Conservation (phyloP, 495 filamentous ascomycete species). For the Poronia punctata region DNA sequence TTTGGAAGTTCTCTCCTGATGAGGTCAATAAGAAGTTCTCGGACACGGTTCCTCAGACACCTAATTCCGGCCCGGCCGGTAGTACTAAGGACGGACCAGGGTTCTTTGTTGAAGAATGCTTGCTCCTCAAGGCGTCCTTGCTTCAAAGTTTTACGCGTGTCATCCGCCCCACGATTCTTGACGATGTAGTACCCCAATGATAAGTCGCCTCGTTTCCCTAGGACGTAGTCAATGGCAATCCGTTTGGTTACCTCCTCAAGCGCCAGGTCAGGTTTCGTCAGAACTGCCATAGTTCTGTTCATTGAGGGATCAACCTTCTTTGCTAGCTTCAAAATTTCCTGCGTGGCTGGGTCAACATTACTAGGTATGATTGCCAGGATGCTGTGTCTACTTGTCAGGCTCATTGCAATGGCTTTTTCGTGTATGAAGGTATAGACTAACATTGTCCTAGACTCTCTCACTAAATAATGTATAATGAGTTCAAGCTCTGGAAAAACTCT, state of each 20-base stretch:
- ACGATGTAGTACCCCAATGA: slow-evolving; percentile 50
- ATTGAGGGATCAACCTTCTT: slow-evolving; percentile 39
- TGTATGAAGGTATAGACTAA: slow-evolving; percentile 6
- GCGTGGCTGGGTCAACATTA: slow-evolving; percentile 53
- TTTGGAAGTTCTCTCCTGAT: slow-evolving; percentile 47
- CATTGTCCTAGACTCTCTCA: slow-evolving; percentile 22
- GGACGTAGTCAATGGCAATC: slow-evolving; percentile 40
- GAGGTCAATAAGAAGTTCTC: slow-evolving; percentile 36
- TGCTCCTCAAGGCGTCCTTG: slow-evolving; percentile 28
- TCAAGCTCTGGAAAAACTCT: no score
- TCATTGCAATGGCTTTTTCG: neutral
- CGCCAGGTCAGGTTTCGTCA: slow-evolving; percentile 53
- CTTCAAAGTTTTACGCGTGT: slow-evolving; percentile 16
- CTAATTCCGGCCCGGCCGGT: slow-evolving; percentile 43
- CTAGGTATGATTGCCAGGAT: slow-evolving; percentile 52
- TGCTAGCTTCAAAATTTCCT: slow-evolving; percentile 52
- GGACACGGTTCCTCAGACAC: slow-evolving; percentile 39
- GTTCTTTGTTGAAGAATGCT: slow-evolving; percentile 27
- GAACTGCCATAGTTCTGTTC: slow-evolving; percentile 46
- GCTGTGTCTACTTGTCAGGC: slow-evolving; percentile 18
- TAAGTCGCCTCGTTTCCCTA: slow-evolving; percentile 30
- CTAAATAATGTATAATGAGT: slow-evolving; percentile 10
- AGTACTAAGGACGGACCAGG: slow-evolving; percentile 39
- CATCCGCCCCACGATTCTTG: slow-evolving; percentile 43
- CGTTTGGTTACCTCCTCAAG: slow-evolving; percentile 43